These are phyloP conservation scores for Phycomyces blakesleeanus DNA, from an alignment of 192 early-diverging fungal genomes.

Conservation along the genomic window DNA sequence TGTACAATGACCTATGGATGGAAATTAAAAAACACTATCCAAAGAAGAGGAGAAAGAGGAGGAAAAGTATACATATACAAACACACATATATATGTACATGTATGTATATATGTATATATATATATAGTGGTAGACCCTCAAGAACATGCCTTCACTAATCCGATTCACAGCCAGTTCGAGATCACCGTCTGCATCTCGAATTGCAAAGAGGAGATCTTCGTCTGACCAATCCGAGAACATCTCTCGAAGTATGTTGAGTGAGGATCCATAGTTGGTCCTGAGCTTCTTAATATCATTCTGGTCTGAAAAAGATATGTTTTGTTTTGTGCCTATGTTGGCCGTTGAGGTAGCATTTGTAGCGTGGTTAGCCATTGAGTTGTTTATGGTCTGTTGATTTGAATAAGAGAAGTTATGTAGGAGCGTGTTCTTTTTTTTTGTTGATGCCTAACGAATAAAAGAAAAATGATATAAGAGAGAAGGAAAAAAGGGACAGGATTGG, in stretches of 20 bases:
- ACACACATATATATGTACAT: background rate
- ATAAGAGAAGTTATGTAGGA: too few species aligned
- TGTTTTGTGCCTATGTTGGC: conserved; percentile 7
- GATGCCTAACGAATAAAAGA: too few species aligned
- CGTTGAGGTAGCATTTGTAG: background rate
- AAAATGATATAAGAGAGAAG: background rate
- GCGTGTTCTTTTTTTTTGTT: too few species aligned
- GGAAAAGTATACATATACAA: background rate
- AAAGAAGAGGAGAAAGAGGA: conserved; percentile 9
- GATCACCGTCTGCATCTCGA: conserved; percentile 83
- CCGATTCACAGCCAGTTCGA: conserved; percentile 75
- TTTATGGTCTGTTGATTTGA: background rate
- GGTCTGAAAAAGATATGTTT: conserved; percentile 16
- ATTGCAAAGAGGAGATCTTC: conserved; percentile 83
- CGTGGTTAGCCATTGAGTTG: background rate
- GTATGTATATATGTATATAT: background rate
- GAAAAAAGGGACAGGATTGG: background rate
- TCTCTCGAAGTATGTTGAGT: conserved; percentile 63
- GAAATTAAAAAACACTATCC: conserved; percentile 3
- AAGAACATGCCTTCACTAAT: conserved; percentile 70
- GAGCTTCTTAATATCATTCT: conserved; percentile 60
- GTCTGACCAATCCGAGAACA: conserved; percentile 87
- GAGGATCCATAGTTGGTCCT: conserved; percentile 59
- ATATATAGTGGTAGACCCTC: background rate
- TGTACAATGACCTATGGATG: conserved; percentile 61